Percentiles rank a stretch among this genome's conserved stretches.
Evolutionary conservation across 257 asterid genomes (phyloP).

Genomic region (Handroanthus guayacan): DNA sequence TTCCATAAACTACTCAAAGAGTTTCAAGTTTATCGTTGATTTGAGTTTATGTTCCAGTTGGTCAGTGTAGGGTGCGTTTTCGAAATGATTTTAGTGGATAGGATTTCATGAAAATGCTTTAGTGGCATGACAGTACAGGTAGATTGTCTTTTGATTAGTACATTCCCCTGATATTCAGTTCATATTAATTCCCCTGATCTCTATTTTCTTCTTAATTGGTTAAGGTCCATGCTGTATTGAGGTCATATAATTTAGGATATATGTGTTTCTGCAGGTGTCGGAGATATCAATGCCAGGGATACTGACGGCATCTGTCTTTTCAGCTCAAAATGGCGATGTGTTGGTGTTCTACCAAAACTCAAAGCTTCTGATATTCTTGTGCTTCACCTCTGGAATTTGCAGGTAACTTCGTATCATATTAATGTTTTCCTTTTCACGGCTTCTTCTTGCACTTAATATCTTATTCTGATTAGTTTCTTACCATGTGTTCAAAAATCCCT

Average conservation of each 20-base stretch:
- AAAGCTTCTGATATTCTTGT: slow-evolving; percentile 43
- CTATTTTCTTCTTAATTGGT: background rate
- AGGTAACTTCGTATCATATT: slow-evolving; percentile 42
- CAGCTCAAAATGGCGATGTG: slow-evolving; percentile 57
- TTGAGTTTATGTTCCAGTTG: background rate
- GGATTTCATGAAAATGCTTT: slow-evolving; percentile 16
- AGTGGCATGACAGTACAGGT: background rate
- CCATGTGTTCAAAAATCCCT: slow-evolving; percentile 30
- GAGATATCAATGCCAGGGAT: slow-evolving; percentile 63
- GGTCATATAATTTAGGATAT: background rate
- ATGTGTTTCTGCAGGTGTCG: slow-evolving; percentile 44
- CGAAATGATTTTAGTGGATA: background rate
- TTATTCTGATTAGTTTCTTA: slow-evolving; percentile 22
- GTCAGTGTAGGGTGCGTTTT: slow-evolving; percentile 19
- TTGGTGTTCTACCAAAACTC: slow-evolving; percentile 44
- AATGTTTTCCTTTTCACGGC: background rate
- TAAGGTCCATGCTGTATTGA: slow-evolving; percentile 1
- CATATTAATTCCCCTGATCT: background rate
- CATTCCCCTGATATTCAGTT: slow-evolving; percentile 21
- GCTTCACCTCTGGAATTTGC: slow-evolving; percentile 57
- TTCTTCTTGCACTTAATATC: background rate
- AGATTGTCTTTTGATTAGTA: slow-evolving; percentile 8
- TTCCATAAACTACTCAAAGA: background rate
- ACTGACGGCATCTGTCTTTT: slow-evolving; percentile 52
- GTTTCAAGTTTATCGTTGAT: slow-evolving; percentile 13